Base-by-base conservation (phyloP, 352 stramenopile species). In the Pythium dissimile region DNA sequence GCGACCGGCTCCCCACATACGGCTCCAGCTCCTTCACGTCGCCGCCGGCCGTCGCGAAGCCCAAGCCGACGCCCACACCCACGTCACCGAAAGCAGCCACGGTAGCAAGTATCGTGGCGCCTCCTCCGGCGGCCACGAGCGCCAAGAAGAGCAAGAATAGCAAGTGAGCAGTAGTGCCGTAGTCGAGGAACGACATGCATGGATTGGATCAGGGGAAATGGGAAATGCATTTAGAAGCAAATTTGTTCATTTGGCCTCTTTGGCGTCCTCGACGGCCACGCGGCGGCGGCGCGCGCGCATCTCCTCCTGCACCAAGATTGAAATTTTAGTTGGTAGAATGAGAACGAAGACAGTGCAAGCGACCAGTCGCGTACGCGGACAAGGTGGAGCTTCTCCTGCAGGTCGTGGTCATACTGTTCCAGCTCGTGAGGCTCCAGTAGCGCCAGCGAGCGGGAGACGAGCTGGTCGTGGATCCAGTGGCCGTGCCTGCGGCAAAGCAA, bases 391-490 rank as follows among this genome's bases (percentile, higher is more conserved):
- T 86, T 85, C 28, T 63, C 42, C 32, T 85, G 68, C 9, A 89
- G 72, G 32, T 82, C 70, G 47, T 51, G 67, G 48, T 88, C 67
- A 52, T 84, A 64, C 13, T 73, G 58, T 1, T 71, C 26, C 23
- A 86, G 69, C 50, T 86, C 73, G 0, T 72, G 39, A 10, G 79
- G 71, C 18, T 71, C 63, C 11, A 81, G 61, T 18, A 88, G 73
- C 30, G 68, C 13, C 26, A 88, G 66, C 34, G 75, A 87, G 30
- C 75, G 71, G 23, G 67, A 59, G 34, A 89, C 61, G 0, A 89
- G 67, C 34, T 73, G 72, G n/a, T 77, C 58, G 65, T 87, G 77
- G 62, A 87, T 72, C 77, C 75, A 89, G 56, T 84, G 73, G 5
- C 79, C 75, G 23, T 89, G 69, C 45, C 79, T 89, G 27, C 28